phyloP scores from a whole-genome alignment of 768 basidiomycete species.

The Amanita thiersii region DNA sequence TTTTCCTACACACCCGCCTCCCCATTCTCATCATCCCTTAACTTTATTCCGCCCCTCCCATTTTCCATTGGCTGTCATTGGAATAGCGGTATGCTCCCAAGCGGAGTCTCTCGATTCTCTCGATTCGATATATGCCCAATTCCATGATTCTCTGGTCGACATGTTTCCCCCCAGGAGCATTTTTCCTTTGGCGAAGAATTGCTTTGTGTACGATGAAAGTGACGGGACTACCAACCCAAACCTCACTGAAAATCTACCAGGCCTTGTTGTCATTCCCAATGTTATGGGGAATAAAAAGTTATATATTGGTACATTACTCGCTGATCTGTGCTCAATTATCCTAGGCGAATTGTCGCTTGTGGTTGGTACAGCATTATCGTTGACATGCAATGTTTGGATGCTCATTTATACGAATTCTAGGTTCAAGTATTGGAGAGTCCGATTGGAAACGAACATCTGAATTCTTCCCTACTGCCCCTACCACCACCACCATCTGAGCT shows the following conservation, averaged over 20 bases:
- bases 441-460: conserved; percentile 79
- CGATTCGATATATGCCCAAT: conserved; percentile 50
- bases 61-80: conserved; percentile 84
- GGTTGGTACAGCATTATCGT: conserved; percentile 38
- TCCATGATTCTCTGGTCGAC: conserved; percentile 55
- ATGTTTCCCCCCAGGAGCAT: conserved; percentile 59
- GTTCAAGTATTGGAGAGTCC: conserved; percentile 75
- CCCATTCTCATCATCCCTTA: conserved; percentile 58
- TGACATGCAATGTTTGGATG: neutral
- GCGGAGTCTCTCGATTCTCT: conserved; percentile 38
- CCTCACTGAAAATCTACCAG: conserved; percentile 46
- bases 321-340: conserved; percentile 83
- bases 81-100: conserved; percentile 66
- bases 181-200: conserved; percentile 74
- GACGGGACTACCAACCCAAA: conserved; percentile 48
- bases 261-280: conserved; percentile 72
- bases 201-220: conserved; percentile 81
- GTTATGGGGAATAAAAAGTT: conserved; percentile 84
- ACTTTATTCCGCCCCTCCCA: conserved; percentile 72
- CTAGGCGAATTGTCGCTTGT: conserved; percentile 79
- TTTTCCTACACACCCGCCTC: conserved; percentile 69
- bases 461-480: conserved; percentile 55
- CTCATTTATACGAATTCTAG: conserved; percentile 28
- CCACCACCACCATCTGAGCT: conserved; percentile 53
- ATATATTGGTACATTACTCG: conserved; percentile 83